Evolutionary conservation across 495 filamentous ascomycete genomes (phyloP), one percentile per base, ranked within the genome.

Genomic region (Chaetomium cochliodes): DNA sequence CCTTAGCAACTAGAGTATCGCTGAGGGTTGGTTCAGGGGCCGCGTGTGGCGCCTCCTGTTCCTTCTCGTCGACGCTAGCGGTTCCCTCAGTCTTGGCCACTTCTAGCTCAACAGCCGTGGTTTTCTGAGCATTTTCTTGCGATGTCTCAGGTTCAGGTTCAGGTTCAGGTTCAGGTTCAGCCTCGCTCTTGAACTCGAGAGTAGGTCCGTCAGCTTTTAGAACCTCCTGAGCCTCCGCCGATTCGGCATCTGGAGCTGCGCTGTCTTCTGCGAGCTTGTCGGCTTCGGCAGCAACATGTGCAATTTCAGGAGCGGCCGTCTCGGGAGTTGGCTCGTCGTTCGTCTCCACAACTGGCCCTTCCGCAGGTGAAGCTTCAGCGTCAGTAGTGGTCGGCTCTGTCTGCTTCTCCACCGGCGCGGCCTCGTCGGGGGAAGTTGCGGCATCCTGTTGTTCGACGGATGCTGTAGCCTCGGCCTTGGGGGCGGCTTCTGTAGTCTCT

Each of bases 191-290:
- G 4, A 11, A 9, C 49, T 33, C 58, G 3, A 26, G 2, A 13
- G 22, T 22, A 20, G 58, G 39, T 37, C 30, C 23, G 4, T 57
- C 42, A 5, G 56, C 63, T 30, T 65, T 37, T 4, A 53, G 7
- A 20, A 47, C 33, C 47, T 65, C 28, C 28, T 60, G 62, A 3
- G 30, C 9, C 22, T 65, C 63, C 13, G 61, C 63, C 42, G 52
- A 22, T 47, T 70, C 49, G 13, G 30, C 30, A 51, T 23, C 63
- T 44, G 59, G 50, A 23, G 12, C 4, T 9, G 42, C 33, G 5
- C 62, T 15, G 4, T 49, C 51, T 16, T 55, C 68, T 50, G 57
- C 22, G 41, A 42, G 60, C 63, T 54, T 55, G 15, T 61, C 64
- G 23, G n/a, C 4, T 16, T 39, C 47, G 23, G 49, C 30, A 5